phyloP scores from a whole-genome alignment of 768 basidiomycete genomes.

The Cyathus striatus region DNA sequence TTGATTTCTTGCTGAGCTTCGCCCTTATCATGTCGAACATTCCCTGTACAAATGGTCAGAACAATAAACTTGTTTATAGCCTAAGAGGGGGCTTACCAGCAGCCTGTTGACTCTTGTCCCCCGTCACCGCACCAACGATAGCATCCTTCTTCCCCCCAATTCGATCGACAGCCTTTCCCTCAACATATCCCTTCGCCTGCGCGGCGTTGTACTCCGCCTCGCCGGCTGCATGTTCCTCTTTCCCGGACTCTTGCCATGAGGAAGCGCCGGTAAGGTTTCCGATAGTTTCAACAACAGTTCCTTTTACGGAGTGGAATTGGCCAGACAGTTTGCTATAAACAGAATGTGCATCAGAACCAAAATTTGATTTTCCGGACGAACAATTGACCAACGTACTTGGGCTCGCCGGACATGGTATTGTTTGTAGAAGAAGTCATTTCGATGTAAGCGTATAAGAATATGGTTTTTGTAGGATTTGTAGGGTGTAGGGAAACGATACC shows the following conservation, averaged over 20 bases:
- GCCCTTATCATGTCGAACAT: conserved; percentile 21
- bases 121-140: conserved; percentile 44
- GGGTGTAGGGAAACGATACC: no score
- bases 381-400: conserved; percentile 16
- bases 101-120: conserved; percentile 40
- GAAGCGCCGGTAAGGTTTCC: conserved; percentile 43
- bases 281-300: conserved; percentile 30
- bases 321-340: conserved; percentile 32
- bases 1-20: conserved; percentile 49
- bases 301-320: conserved; percentile 39
- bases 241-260: conserved; percentile 41
- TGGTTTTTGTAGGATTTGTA: no score
- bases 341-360: neutral
- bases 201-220: conserved; percentile 47
- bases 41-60: conserved; percentile 1
- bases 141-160: conserved; percentile 42
- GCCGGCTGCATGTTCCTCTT: conserved; percentile 46
- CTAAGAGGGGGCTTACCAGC: conserved; percentile 24
- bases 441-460: no score
- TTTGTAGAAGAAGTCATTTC: conserved; percentile 16
- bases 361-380: neutral
- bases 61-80: neutral
- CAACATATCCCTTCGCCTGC: conserved; percentile 42
- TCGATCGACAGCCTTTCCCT: conserved; percentile 40
- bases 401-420: conserved; percentile 21